A percentile compares a stretch with the other conserved stretches of the same genome.
Conservation (phyloP, 106 monocot species). For the Xerophyta viscosa region DNA sequence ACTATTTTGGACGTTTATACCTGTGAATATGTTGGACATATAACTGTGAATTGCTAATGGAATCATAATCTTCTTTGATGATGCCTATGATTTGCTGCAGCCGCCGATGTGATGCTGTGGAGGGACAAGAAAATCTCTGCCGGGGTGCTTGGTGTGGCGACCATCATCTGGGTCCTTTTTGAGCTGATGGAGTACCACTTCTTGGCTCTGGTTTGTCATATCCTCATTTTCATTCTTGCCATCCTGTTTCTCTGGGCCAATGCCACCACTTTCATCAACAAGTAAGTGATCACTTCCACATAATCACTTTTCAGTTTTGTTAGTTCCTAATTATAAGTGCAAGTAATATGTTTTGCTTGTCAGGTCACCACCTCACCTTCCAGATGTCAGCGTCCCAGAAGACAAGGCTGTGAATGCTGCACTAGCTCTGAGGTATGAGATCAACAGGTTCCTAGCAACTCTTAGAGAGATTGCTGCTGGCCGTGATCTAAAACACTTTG, state of each 20-base stretch:
- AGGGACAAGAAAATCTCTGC: slow-evolving; percentile 63
- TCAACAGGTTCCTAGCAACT: no score
- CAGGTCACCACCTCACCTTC: slow-evolving; percentile 61
- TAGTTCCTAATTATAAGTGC: no score
- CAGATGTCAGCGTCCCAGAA: slow-evolving; percentile 63
- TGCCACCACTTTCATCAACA: slow-evolving; percentile 66
- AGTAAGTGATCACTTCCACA: slow-evolving; percentile 48
- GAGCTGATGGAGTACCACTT: slow-evolving; percentile 61
- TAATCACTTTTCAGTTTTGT: background rate
- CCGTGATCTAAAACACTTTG: slow-evolving; percentile 61
- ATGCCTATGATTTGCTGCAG: slow-evolving; percentile 24
- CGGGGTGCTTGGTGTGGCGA: slow-evolving; percentile 31
- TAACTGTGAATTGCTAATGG: no score
- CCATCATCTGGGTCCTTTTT: slow-evolving; percentile 45
- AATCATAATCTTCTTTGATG: no score
- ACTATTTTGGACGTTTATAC: no score
- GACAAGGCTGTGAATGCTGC: no score
- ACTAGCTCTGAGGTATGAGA: no score
- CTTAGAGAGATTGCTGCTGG: no score
- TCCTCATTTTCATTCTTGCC: no score
- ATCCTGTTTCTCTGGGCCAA: slow-evolving; percentile 72
- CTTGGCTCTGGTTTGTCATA: slow-evolving; percentile 33
- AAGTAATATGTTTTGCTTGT: no score
- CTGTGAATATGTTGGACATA: no score
- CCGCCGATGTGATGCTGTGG: slow-evolving; percentile 67